These are phyloP conservation scores for Poa annua DNA, from an alignment of 176 grass and related monocot genomes.

Conservation along the genomic window DNA sequence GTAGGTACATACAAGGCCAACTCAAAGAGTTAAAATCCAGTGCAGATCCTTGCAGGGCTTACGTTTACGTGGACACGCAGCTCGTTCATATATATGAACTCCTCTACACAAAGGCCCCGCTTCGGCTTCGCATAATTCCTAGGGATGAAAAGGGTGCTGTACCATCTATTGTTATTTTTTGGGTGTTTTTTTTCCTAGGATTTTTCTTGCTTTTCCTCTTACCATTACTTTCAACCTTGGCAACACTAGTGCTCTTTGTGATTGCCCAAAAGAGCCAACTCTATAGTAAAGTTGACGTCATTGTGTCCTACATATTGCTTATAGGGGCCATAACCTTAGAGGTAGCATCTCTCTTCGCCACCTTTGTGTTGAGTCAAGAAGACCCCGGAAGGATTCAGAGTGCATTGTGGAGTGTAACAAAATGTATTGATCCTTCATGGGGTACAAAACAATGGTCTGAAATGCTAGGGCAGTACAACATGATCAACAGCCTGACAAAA, in stretches of 20 bases:
- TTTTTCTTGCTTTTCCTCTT: not conserved
- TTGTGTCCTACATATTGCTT: constrained; percentile 12
- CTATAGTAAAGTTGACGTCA: not conserved
- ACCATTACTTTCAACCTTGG: not conserved
- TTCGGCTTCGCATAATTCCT: too few relatives aligned
- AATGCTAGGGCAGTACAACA: constrained; percentile 21
- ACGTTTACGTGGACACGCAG: not conserved
- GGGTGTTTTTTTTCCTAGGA: too few relatives aligned
- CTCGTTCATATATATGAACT: not conserved
- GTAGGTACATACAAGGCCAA: not conserved
- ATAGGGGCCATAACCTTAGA: constrained; percentile 21
- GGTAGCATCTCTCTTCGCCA: not conserved
- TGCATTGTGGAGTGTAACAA: not conserved
- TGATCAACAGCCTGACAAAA: not conserved
- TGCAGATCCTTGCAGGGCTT: not conserved
- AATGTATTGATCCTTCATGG: not conserved
- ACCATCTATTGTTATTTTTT: too few relatives aligned
- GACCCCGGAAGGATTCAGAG: too few relatives aligned
- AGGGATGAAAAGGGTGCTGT: too few relatives aligned
- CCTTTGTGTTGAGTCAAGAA: not conserved
- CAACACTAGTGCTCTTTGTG: not conserved
- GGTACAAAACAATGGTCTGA: not conserved
- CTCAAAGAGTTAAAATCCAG: not conserved
- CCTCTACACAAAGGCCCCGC: not conserved
- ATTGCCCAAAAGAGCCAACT: not conserved